A percentile compares a stretch with the other conserved stretches of the same genome.
phyloP scores from a whole-genome alignment of 495 filamentous ascomycete species.

The Penicillium odoratum region DNA sequence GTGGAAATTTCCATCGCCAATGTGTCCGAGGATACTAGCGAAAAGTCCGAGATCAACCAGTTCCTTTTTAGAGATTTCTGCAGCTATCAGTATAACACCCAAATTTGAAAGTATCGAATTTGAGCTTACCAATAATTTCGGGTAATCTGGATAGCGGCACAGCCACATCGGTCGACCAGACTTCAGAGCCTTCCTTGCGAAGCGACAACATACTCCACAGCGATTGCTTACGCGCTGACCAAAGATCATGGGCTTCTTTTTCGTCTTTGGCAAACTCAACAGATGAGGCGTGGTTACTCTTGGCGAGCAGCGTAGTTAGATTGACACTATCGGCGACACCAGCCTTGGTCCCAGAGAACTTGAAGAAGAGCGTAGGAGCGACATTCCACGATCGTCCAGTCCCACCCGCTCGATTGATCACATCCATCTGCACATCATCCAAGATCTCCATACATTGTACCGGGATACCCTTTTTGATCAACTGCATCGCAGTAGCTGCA shows the following conservation, averaged over 20 bases:
- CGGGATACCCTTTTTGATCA: slow-evolving; percentile 78
- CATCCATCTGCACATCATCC: slow-evolving; percentile 92
- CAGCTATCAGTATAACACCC: neutral
- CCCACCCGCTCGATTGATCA: slow-evolving; percentile 78
- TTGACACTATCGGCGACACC: slow-evolving; percentile 71
- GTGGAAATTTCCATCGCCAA: slow-evolving; percentile 90
- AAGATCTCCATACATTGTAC: slow-evolving; percentile 90
- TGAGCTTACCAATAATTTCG: slow-evolving; percentile 60
- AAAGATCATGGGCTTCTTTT: slow-evolving; percentile 63
- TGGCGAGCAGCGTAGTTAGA: slow-evolving; percentile 64
- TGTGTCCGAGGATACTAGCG: slow-evolving; percentile 75
- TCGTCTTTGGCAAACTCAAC: slow-evolving; percentile 73
- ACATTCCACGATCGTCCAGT: slow-evolving; percentile 69
- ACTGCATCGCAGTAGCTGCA: slow-evolving; percentile 74
- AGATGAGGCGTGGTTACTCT: slow-evolving; percentile 53
- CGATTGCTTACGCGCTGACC: slow-evolving; percentile 81
- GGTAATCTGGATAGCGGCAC: slow-evolving; percentile 79
- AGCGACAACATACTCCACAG: slow-evolving; percentile 57
- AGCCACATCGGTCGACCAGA: slow-evolving; percentile 80
- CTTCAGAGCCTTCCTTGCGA: slow-evolving; percentile 54
- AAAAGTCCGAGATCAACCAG: slow-evolving; percentile 78
- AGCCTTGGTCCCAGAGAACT: slow-evolving; percentile 45
- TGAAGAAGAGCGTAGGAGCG: slow-evolving; percentile 87
- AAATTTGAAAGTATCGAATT: neutral
- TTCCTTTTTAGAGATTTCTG: slow-evolving; percentile 62